A percentile compares a stretch with the other conserved stretches of the same genome.
Evolutionary conservation across 805 yeast genomes (phyloP).

Genomic region (Lachancea dasiensis): DNA sequence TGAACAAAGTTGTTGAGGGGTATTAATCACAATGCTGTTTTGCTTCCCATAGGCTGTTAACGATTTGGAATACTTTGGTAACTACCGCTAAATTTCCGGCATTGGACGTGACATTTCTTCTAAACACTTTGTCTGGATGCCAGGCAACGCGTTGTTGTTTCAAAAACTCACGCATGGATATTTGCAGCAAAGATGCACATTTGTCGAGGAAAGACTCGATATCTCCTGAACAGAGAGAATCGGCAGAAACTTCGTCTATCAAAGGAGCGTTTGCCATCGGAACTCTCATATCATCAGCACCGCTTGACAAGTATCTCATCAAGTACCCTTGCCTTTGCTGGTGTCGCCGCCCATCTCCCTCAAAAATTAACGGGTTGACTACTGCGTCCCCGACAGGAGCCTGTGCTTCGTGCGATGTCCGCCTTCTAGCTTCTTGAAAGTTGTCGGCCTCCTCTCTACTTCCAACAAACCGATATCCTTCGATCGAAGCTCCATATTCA

Average conservation of each 20-base stretch:
- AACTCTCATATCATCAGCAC: neutral
- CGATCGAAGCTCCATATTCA: constrained; percentile 8
- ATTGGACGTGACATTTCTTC: neutral
- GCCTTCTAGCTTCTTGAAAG: neutral
- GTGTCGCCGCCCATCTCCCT: neutral
- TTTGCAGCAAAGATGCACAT: constrained; percentile 1
- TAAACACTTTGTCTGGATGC: constrained; percentile 9
- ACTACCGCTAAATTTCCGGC: neutral
- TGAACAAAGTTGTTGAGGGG: too few species aligned
- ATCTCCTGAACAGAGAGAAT: neutral
- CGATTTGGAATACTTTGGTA: constrained; percentile 8
- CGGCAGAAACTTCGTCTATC: neutral
- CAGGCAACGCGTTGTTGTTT: constrained; percentile 7
- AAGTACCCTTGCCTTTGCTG: neutral
- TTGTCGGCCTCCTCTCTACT: constrained; percentile 3
- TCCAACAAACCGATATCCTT: constrained; percentile 9
- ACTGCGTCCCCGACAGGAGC: neutral
- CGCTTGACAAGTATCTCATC: too few species aligned
- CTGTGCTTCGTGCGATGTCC: neutral
- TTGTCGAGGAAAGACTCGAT: neutral
- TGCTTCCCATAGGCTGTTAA: constrained; percentile 9
- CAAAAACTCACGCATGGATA: constrained; percentile 2
- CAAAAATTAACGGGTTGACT: neutral
- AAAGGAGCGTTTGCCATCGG: constrained; percentile 5
- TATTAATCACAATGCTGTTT: neutral